These are phyloP conservation scores for Crithidia mellificae DNA, from an alignment of 208 protist genomes.

Conservation along the genomic window DNA sequence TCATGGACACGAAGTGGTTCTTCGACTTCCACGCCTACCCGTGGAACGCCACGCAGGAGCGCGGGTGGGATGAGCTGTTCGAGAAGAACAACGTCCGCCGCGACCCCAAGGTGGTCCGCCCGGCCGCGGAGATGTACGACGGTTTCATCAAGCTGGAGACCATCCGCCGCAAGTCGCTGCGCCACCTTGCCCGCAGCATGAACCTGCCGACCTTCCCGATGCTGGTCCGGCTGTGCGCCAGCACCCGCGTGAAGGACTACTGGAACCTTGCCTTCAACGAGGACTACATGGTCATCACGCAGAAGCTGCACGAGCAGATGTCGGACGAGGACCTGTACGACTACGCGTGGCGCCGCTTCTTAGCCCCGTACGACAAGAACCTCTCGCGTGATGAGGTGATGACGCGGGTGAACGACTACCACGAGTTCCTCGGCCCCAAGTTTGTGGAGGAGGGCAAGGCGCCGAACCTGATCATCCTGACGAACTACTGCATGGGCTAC, in stretches of 20 bases:
- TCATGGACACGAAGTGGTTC: slow-evolving; percentile 89
- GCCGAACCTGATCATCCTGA: slow-evolving; percentile 89
- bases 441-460: slow-evolving; percentile 86
- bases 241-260: slow-evolving; percentile 88
- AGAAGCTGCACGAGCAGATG: slow-evolving; percentile 87
- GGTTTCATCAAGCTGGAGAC: slow-evolving; percentile 82
- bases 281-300: slow-evolving; percentile 93
- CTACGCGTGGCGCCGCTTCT: slow-evolving; percentile 89
- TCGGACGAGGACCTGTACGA: slow-evolving; percentile 89
- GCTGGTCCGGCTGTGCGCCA: slow-evolving; percentile 77
- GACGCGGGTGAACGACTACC: slow-evolving; percentile 85
- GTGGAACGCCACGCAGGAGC: slow-evolving; percentile 75
- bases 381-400: slow-evolving; percentile 82
- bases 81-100: slow-evolving; percentile 93
- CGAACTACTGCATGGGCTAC: slow-evolving; percentile 90
- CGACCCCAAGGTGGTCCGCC: slow-evolving; percentile 77
- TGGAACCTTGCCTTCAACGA: slow-evolving; percentile 91
- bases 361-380: slow-evolving; percentile 90
- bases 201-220: slow-evolving; percentile 90
- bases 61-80: slow-evolving; percentile 90
- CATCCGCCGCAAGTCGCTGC: slow-evolving; percentile 85
- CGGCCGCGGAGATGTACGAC: slow-evolving; percentile 91
- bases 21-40: slow-evolving; percentile 89
- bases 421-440: slow-evolving; percentile 82
- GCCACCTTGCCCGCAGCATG: slow-evolving; percentile 88